Evolutionary conservation across 331 rosid genomes (phyloP).

Genomic region (Malus hybrid): DNA sequence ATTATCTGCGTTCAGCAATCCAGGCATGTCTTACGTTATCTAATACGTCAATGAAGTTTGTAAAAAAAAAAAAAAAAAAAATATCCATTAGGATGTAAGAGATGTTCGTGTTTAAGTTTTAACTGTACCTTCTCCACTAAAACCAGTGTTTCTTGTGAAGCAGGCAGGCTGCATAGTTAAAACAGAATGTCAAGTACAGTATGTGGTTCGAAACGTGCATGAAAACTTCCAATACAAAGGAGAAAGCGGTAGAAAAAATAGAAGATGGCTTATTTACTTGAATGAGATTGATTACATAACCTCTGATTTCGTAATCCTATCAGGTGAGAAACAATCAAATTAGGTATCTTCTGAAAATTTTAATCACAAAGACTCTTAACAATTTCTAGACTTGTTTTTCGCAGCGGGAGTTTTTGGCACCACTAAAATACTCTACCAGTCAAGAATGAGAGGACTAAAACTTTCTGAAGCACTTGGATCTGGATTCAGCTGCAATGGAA

Average conservation of each 20-base stretch:
- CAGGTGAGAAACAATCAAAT: conserved; percentile 16
- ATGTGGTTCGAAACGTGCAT: conserved; percentile 11
- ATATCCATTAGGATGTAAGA: background rate
- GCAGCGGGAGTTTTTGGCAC: conserved; percentile 35
- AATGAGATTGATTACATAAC: conserved; percentile 25
- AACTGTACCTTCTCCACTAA: background rate
- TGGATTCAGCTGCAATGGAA: conserved; percentile 36
- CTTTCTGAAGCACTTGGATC: conserved; percentile 29
- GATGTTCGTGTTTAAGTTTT: background rate
- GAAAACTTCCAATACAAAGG: conserved; percentile 6
- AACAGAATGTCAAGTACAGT: conserved; percentile 20
- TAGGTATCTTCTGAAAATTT: background rate
- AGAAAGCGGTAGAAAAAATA: conserved; percentile 2
- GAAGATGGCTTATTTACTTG: conserved; percentile 31
- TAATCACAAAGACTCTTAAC: background rate
- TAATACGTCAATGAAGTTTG: background rate
- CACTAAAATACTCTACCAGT: conserved; percentile 28
- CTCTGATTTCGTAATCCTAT: conserved; percentile 27
- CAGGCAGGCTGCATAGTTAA: conserved; percentile 25
- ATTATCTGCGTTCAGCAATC: conserved; percentile 20
- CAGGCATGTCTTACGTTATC: conserved; percentile 12
- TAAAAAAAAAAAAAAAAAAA: background rate
- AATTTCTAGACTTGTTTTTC: background rate
- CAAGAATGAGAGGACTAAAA: conserved; percentile 32
- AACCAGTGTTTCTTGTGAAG: conserved; percentile 6